Evolutionary conservation across 2,329 filamentous ascomycete genomes (phyloP).

Genomic region (Aureobasidium sp.): DNA sequence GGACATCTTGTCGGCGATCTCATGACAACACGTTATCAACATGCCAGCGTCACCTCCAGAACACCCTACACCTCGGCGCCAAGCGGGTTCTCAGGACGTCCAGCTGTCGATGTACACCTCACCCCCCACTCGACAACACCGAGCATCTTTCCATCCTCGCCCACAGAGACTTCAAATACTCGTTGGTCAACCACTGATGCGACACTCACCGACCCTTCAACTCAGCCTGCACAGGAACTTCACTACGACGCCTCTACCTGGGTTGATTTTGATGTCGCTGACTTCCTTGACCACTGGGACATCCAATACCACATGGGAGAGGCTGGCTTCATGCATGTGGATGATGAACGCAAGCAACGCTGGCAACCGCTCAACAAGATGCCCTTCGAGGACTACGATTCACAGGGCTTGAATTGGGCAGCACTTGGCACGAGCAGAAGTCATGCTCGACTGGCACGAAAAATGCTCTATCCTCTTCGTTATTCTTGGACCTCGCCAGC

Average conservation of each 20-base stretch:
- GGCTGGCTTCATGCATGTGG: slow-evolving; percentile 18
- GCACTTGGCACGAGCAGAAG: slow-evolving; percentile 23
- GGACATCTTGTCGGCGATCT: not conserved
- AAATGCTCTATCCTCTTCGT: slow-evolving; percentile 24
- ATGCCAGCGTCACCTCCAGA: not conserved
- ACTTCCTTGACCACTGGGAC: slow-evolving; percentile 28
- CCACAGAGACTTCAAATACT: not conserved
- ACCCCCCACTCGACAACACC: not conserved
- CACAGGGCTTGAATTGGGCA: slow-evolving; percentile 33
- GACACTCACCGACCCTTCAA: not conserved
- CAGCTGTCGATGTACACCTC: not conserved
- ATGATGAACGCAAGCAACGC: slow-evolving; percentile 18
- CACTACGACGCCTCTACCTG: not conserved
- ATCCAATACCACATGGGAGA: slow-evolving; percentile 21
- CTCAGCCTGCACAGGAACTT: not conserved
- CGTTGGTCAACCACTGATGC: not conserved
- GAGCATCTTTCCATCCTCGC: not conserved
- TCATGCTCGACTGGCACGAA: slow-evolving; percentile 25
- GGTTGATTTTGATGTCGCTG: slow-evolving; percentile 24
- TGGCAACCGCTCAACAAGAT: slow-evolving; percentile 15
- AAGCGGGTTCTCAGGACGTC: not conserved
- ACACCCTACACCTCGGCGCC: not conserved
- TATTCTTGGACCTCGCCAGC: not conserved
- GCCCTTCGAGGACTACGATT: slow-evolving; percentile 21
- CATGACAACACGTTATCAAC: not conserved